phyloP scores from a whole-genome alignment of 306 rosid genomes.

The Fragaria ananassa region DNA sequence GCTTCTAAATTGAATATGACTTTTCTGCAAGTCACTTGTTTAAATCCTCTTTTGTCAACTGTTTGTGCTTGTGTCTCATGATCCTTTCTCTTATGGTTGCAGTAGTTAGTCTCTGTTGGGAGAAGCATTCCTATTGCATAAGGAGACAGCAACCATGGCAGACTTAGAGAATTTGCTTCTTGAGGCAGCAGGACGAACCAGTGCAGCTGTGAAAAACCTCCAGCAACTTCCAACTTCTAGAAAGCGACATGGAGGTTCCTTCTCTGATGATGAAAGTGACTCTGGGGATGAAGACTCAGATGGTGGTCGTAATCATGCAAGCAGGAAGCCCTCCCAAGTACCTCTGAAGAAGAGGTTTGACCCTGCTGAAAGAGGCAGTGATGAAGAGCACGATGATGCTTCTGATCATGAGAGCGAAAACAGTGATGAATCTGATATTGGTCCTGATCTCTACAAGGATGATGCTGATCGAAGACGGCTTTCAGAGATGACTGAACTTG shows the following conservation, averaged over 20 bases:
- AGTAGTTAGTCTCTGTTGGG: not conserved
- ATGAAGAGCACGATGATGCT: slow-evolving; percentile 18
- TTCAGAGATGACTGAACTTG: slow-evolving; percentile 55
- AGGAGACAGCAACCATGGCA: slow-evolving; percentile 30
- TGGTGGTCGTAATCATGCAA: slow-evolving; percentile 22
- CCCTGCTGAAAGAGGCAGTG: slow-evolving; percentile 22
- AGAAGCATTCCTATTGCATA: not conserved
- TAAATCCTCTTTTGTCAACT: not conserved
- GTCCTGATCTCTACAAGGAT: slow-evolving; percentile 57
- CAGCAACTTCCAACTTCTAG: slow-evolving; percentile 28
- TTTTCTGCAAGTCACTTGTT: not conserved
- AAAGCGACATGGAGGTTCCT: slow-evolving; percentile 18
- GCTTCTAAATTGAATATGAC: not conserved
- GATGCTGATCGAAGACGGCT: slow-evolving; percentile 55
- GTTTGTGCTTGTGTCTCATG: not conserved
- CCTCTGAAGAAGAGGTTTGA: slow-evolving; percentile 58
- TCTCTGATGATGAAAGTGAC: slow-evolving; percentile 28
- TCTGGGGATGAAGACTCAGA: slow-evolving; percentile 45
- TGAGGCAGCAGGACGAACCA: slow-evolving; percentile 68
- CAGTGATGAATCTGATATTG: slow-evolving; percentile 56
- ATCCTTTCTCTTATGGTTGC: not conserved
- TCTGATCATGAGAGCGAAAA: slow-evolving; percentile 28
- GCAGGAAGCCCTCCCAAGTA: slow-evolving; percentile 41
- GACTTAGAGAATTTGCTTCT: slow-evolving; percentile 68
- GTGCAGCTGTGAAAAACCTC: slow-evolving; percentile 29